Percentiles rank a stretch among this genome's conserved stretches.
Evolutionary conservation across 2,329 filamentous ascomycete genomes (phyloP).

Genomic region (Colletotrichum limetticola): DNA sequence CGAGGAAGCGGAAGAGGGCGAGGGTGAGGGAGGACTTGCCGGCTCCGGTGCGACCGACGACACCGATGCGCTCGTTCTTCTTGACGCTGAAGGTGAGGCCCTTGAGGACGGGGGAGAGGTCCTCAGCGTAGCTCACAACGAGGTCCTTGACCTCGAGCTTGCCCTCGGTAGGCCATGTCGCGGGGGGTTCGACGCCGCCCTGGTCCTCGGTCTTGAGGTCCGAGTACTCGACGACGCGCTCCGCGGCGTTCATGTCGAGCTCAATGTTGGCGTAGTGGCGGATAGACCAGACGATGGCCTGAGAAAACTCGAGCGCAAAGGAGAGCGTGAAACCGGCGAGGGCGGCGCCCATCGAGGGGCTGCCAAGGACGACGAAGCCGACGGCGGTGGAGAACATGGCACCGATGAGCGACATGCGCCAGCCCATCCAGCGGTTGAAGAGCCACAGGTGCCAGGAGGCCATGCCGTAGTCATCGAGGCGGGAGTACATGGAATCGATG

Average conservation of each 20-base stretch:
- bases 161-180: conserved; percentile 81
- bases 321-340: conserved; percentile 81
- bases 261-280: conserved; percentile 77
- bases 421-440: conserved; percentile 81
- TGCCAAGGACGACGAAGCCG: conserved; percentile 71
- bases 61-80: conserved; percentile 77
- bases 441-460: conserved; percentile 76
- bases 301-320: conserved; percentile 77
- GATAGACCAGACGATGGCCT: conserved; percentile 72
- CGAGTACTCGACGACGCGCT: conserved; percentile 81
- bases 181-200: conserved; percentile 69
- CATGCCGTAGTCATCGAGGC: conserved; percentile 75
- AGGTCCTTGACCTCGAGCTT: conserved; percentile 78
- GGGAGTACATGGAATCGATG: conserved; percentile 74
- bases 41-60: conserved; percentile 81
- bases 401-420: conserved; percentile 77
- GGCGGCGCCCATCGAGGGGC: conserved; percentile 71
- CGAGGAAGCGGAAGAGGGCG: conserved; percentile 81
- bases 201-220: conserved; percentile 75
- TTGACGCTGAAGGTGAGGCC: conserved; percentile 75
- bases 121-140: conserved; percentile 76
- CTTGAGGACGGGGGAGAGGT: conserved; percentile 77
- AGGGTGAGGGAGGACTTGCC: conserved; percentile 82
- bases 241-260: conserved; percentile 81
- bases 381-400: conserved; percentile 75